Conservation (phyloP, 768 basidiomycete species). For the Strobilomyces dryophilus region DNA sequence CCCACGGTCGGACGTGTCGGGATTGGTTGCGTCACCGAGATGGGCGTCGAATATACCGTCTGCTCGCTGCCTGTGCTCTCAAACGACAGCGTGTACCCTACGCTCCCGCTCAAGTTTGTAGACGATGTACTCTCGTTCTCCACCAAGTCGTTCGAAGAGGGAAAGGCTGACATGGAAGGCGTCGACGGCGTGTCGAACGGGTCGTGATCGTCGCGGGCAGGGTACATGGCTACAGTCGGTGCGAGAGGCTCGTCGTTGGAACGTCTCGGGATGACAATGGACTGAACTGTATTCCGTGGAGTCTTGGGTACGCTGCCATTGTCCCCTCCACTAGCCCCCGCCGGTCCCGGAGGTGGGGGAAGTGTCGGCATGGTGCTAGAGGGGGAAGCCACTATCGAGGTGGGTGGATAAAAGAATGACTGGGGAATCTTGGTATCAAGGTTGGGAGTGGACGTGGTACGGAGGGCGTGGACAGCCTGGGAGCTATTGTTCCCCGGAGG, state of each 20-base stretch:
- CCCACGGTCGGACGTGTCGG: background rate
- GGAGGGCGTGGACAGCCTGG: constrained; percentile 37
- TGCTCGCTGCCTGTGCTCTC: constrained; percentile 16
- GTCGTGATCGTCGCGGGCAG: constrained; percentile 8
- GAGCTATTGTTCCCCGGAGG: constrained; percentile 48
- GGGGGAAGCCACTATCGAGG: background rate
- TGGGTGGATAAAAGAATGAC: constrained; percentile 27
- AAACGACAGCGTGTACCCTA: constrained; percentile 4
- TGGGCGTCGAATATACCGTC: constrained; percentile 11
- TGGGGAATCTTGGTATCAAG: constrained; percentile 9
- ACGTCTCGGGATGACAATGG: constrained; percentile 22
- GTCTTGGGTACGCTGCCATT: constrained; percentile 1
- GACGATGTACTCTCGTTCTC: background rate
- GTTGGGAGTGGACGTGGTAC: constrained; percentile 15
- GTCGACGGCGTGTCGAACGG: constrained; percentile 30
- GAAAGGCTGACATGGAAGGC: constrained; percentile 26
- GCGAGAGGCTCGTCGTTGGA: constrained; percentile 29
- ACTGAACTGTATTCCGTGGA: constrained; percentile 27
- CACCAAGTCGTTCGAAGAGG: constrained; percentile 18
- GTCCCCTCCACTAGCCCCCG: constrained; percentile 1
- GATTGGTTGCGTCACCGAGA: constrained; percentile 3
- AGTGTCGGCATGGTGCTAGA: constrained; percentile 8
- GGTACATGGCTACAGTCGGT: constrained; percentile 19
- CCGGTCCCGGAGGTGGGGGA: constrained; percentile 11
- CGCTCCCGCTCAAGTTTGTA: background rate